A percentile compares a stretch with the other conserved stretches of the same genome.
Conservation (phyloP, 306 rosid species). For the Glycyrrhiza uralensis region DNA sequence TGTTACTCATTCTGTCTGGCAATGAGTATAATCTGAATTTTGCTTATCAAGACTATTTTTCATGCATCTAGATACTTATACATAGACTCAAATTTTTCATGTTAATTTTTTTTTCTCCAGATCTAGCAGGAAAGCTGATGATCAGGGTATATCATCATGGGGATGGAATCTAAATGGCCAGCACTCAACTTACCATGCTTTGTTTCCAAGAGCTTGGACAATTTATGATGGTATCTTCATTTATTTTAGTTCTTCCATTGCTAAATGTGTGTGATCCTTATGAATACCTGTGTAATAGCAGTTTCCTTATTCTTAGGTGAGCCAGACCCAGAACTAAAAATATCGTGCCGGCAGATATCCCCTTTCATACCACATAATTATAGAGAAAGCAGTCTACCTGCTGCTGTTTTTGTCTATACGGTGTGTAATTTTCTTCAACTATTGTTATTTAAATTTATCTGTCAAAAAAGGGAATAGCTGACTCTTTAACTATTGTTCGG, state of each 20-base stretch:
- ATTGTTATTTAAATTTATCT: background rate
- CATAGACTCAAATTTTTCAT: constrained; percentile 8
- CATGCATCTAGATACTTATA: constrained; percentile 1
- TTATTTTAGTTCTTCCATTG: constrained; percentile 20
- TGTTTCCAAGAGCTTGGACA: constrained; percentile 99
- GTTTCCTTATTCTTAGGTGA: constrained; percentile 55
- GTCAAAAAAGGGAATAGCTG: background rate
- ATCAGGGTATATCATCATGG: constrained; percentile 95
- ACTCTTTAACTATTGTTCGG: constrained; percentile 2
- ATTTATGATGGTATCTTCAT: constrained; percentile 78
- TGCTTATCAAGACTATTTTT: constrained; percentile 1
- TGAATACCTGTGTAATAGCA: constrained; percentile 19
- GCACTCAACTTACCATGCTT: constrained; percentile 97
- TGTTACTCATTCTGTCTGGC: background rate
- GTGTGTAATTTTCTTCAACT: constrained; percentile 44
- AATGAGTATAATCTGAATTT: background rate
- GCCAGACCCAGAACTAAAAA: constrained; percentile 94
- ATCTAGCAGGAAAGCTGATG: constrained; percentile 61
- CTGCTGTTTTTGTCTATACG: constrained; percentile 92
- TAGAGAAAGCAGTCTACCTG: constrained; percentile 93
- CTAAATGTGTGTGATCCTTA: background rate
- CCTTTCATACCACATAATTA: constrained; percentile 96
- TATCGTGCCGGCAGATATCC: constrained; percentile 95
- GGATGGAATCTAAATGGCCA: constrained; percentile 97
- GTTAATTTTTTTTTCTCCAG: constrained; percentile 17